Conservation (phyloP, 2,329 filamentous ascomycete species). For the Aspergillus tanneri region DNA sequence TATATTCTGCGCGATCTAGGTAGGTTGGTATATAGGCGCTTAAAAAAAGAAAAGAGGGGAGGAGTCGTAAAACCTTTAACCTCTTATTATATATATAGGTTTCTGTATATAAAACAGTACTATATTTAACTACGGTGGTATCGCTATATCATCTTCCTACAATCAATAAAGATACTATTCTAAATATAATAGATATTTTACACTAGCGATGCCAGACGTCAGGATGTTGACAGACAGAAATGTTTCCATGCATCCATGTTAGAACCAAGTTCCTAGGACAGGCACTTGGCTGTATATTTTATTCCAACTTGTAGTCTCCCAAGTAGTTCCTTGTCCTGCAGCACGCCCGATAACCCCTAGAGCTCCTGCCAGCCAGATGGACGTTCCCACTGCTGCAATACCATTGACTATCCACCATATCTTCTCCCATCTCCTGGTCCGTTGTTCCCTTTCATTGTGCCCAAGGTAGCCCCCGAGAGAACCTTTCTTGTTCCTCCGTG, state of each 20-base stretch:
- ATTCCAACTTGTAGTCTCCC: constrained; percentile 80
- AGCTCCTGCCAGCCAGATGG: constrained; percentile 78
- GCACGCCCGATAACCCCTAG: constrained; percentile 73
- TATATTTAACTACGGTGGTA: too few species aligned
- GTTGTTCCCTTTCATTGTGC: constrained; percentile 52
- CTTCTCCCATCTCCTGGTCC: constrained; percentile 56
- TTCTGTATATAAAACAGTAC: too few species aligned
- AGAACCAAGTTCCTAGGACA: constrained; percentile 54
- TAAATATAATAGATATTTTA: too few species aligned
- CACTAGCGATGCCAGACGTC: too few species aligned
- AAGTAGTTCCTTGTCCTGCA: constrained; percentile 69
- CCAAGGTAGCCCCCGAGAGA: constrained; percentile 34
- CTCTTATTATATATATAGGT: too few species aligned
- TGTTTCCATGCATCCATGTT: constrained; percentile 9
- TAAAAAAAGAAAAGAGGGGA: too few species aligned
- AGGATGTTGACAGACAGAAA: too few species aligned
- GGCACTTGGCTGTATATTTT: constrained; percentile 65
- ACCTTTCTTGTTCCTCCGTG: constrained; percentile 27
- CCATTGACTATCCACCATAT: constrained; percentile 72
- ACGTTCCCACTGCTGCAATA: constrained; percentile 56
- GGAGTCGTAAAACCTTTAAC: too few species aligned
- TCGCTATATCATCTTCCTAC: too few species aligned
- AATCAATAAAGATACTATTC: too few species aligned
- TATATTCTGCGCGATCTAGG: too few species aligned
- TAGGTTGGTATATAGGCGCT: too few species aligned